Base-by-base conservation (phyloP, 2,329 filamentous ascomycete species). In the Trichoderma sp. region DNA sequence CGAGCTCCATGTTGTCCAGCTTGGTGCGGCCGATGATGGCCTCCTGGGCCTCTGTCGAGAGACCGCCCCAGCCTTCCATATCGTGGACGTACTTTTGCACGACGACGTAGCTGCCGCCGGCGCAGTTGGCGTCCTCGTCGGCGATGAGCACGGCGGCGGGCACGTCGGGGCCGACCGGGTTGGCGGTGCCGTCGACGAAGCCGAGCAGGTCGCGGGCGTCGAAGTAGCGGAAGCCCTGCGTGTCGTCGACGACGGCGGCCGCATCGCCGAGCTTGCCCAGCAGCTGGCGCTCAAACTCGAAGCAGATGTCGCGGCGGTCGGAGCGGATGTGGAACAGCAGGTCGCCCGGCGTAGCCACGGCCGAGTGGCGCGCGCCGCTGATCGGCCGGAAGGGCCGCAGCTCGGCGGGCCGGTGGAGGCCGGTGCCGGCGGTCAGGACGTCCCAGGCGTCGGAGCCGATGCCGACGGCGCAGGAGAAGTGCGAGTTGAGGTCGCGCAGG, bases 131-230 rank as follows among this genome's bases (percentile, higher is more conserved):
- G n/a, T 83, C 76, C 34, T 84, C 81, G 54, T 83, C 76, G 1
- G 79, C 74, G 11, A 87, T 75, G 1, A 87, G 75, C 2, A 84
- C 79, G 0, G 85, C 76, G 1, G 77, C 77, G 0, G 77, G 73
- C 0, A 86, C 79, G 1, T 77, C 81, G 0, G 78, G 73, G 0
- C 85, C 85, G 0, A 83, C 79, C 0, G 86, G 86, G 71, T 89
- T 89, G 2, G 86, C 86, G 0, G 86, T 89, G 18, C 86, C 86
- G 68, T 89, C 86, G 3, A 89, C 85, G 64, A 89, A 89, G 0
- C 86, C 86, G 0, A 89, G 80, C 0, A 88, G 81, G 70, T 88
- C 86, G 1, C 86, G 84, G 0, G 83, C 81, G 70, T 89, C 86
- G 69, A 88, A 88, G 75, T 88, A 89, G 3, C 86, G 83, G 75